Evolutionary conservation across 192 early-diverging fungal genomes (phyloP).

Genomic region (Backusella liffmaniae): DNA sequence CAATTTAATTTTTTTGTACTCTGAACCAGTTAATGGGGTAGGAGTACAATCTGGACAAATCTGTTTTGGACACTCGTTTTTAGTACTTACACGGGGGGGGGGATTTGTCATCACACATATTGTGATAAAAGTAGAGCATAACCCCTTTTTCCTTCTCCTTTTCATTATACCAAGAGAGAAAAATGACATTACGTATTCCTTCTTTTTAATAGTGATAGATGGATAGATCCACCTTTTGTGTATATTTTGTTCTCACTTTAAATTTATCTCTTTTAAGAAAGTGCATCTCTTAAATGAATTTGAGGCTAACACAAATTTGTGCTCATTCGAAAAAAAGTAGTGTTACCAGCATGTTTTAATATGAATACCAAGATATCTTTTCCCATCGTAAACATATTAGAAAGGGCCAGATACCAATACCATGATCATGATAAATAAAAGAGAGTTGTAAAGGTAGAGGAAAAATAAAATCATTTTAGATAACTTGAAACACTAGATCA

Average conservation of each 20-base stretch:
- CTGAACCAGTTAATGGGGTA: neutral
- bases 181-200: neutral
- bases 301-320: neutral
- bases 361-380: neutral
- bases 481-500: neutral
- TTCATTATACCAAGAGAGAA: neutral
- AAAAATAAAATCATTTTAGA: neutral
- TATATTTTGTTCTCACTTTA: neutral
- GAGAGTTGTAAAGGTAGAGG: neutral
- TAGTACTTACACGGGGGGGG: too few species aligned
- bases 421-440: neutral
- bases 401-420: neutral
- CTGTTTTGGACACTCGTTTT: neutral
- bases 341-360: neutral
- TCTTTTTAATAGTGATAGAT: neutral
- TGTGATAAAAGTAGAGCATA: neutral
- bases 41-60: neutral
- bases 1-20: neutral
- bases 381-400: neutral
- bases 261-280: neutral
- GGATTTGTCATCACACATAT: neutral
- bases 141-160: neutral
- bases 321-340: neutral
- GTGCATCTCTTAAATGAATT: neutral
- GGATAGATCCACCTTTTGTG: neutral